Base-by-base conservation (phyloP, 2,329 filamentous ascomycete species). In the Chrysoporthe cubensis region DNA sequence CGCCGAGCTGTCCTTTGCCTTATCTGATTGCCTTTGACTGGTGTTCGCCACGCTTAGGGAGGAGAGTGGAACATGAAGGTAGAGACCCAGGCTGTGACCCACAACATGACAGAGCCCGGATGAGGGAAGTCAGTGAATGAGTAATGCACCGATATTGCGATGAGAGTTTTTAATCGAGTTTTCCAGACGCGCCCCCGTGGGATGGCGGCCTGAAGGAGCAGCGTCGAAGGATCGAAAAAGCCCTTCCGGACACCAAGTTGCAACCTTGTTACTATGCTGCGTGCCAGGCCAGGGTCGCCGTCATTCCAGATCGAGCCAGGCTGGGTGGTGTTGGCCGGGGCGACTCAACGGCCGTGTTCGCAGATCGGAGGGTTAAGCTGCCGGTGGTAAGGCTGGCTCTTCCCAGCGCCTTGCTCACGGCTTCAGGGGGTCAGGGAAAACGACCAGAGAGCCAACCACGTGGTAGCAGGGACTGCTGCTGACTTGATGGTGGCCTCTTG, bases 41-140 rank as follows among this genome's bases (percentile, higher is more conserved):
- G 54, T 40, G 46, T 32, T 63, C n/a, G 43, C 50, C 62, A 60
- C n/a, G 46, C 58, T 59, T 65, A 59, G 52, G 62, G 65, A 40
- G 68, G 59, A 32, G 67, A 69, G 48, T 67, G 44, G 52, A 63
- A 67, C 44, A 63, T 40, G 44, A 61, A 69, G 66, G 66, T 56
- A 63, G 62, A 69, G 52, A 66, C 64, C 52, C 62, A 68, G 57
- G 58, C 68, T 48, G 62, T 65, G 62, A 68, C 65, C 68, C 68
- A 69, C 68, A 67, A 66, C 68, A 69, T 67, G 65, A 69, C 68
- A 68, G 46, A 59, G 54, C 46, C 50, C 59, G 60, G 62, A 50
- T 40, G 44, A 26, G n/a, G 8, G 37, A 34, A 58, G 11, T 18
- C 40, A 56, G 16, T 32, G 37, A 64, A 43, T 43, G 61, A 59